These are phyloP conservation scores for Obba rivulosa DNA, from an alignment of 768 basidiomycete species.

Conservation along the genomic window DNA sequence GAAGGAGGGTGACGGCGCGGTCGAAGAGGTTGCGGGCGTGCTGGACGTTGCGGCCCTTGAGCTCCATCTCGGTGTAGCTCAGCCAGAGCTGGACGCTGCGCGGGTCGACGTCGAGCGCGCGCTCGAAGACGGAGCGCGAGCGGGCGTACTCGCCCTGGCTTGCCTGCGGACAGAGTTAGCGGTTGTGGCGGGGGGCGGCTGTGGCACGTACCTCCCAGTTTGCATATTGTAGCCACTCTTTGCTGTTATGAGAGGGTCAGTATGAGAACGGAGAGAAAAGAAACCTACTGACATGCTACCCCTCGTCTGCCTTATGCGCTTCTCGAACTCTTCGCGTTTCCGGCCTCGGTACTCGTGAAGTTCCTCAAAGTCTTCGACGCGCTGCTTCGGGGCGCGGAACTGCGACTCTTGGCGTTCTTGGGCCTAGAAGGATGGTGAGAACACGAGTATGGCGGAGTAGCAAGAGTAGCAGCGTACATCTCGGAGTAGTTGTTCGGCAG, in stretches of 20 bases:
- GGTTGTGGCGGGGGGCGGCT: neutral
- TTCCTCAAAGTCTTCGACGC: slow-evolving; percentile 94
- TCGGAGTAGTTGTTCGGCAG: slow-evolving; percentile 94
- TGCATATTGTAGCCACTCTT: slow-evolving; percentile 84
- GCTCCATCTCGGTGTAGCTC: slow-evolving; percentile 93
- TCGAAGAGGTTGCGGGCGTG: slow-evolving; percentile 97
- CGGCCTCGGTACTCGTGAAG: slow-evolving; percentile 86
- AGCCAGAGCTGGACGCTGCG: slow-evolving; percentile 90
- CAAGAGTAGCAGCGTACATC: slow-evolving; percentile 51
- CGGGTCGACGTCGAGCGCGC: slow-evolving; percentile 93
- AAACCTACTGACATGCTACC: slow-evolving; percentile 62
- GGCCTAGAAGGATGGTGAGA: slow-evolving; percentile 47
- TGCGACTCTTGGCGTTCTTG: slow-evolving; percentile 95
- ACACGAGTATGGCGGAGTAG: neutral
- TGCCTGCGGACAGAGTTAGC: too few species aligned
- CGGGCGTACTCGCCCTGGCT: slow-evolving; percentile 95
- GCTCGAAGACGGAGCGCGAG: slow-evolving; percentile 92
- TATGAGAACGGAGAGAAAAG: neutral
- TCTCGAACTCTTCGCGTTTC: slow-evolving; percentile 93
- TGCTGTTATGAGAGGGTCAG: slow-evolving; percentile 38
- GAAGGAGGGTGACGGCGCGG: slow-evolving; percentile 92
- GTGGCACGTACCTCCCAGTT: slow-evolving; percentile 66
- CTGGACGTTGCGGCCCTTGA: slow-evolving; percentile 96
- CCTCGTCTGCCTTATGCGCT: slow-evolving; percentile 72
- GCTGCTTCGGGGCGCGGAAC: slow-evolving; percentile 88